Base-by-base conservation (phyloP, 805 yeast genomes). In the Nakazawaea anatomiae region DNA sequence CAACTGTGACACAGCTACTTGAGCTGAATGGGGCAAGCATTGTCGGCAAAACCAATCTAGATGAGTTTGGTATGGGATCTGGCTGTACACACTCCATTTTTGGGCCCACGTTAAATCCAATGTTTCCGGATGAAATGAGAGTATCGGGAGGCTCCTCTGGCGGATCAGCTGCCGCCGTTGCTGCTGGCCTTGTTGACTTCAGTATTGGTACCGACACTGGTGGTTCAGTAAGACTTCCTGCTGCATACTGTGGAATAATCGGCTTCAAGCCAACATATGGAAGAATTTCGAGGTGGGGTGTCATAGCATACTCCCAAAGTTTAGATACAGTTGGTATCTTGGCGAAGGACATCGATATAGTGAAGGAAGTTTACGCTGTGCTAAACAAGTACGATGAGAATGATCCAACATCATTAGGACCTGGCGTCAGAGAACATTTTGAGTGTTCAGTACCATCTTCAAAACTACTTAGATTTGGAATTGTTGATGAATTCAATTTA, bases 51-150 rank as follows among this genome's bases (percentile, higher is more conserved):
- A 77, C 95, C 2, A 94, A 92, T 58, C 72, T 94, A 79, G 99
- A 94, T 68, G 97, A 94, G 68, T 94, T 94, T 70, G 99, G 96
- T 2, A 94, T 94, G 99, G 99, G 99, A 9, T 83, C 88, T 10
- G 75, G 83, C 1, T 84, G 81, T 11, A 69, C 80, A 2, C 73
- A 79, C 57, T 76, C 86, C 0, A 57, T 59, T 47, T 79, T 67
- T 60, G 91, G 90, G 0, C 73, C 85, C 1, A 75, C 85, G 0
- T 51, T 69, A 3, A 87, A 87, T 58, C 83, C 85, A 10, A 42
- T 61, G 28, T 72, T 64, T 54, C 51, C 57, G 10, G 52, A 59
- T 1, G 56, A 56, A 4, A 64, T 65, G 46, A 66, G 77, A 39
- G 68, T 80, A 1, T 74, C 86, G 2, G 99, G 99, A 10, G 99